A percentile compares a stretch with the other conserved stretches of the same genome.
phyloP scores from a whole-genome alignment of 2,329 filamentous ascomycete genomes.

The Sclerotinia minor region DNA sequence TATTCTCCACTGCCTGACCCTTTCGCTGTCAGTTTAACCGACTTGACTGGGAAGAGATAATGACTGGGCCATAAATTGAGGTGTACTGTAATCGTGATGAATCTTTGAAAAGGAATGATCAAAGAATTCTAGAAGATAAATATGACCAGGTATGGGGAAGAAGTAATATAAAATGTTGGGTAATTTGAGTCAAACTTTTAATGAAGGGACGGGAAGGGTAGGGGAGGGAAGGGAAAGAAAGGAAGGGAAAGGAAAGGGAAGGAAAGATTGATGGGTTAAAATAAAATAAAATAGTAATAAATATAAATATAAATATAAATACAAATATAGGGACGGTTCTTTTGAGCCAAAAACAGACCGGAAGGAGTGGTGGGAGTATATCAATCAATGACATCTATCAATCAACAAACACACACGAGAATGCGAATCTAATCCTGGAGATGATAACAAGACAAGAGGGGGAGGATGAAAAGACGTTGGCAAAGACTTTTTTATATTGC shows the following conservation, averaged over 20 bases:
- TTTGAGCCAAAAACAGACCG: not conserved
- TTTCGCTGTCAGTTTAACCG: constrained; percentile 20
- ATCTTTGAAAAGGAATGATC: constrained; percentile 9
- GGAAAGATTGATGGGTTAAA: not conserved
- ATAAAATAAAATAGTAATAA: too few relatives aligned
- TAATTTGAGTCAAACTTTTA: not conserved
- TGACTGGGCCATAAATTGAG: constrained; percentile 7
- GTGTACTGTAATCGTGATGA: constrained; percentile 4
- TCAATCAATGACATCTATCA: constrained; percentile 11
- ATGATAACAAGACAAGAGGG: not conserved
- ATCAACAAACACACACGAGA: not conserved
- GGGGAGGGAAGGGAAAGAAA: not conserved
- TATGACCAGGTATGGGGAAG: not conserved
- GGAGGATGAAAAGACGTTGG: not conserved
- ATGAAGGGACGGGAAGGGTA: not conserved
- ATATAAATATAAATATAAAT: too few relatives aligned
- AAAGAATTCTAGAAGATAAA: constrained; percentile 9
- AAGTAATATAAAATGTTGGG: not conserved
- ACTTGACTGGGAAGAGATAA: not conserved
- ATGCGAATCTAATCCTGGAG: not conserved
- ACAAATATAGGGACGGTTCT: not conserved
- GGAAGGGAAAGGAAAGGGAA: not conserved
- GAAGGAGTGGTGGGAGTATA: not conserved
- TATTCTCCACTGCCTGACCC: constrained; percentile 16
- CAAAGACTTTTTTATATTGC: not conserved